Base-by-base conservation (phyloP, 192 early-diverging fungal species). In the Coemansia sp. region DNA sequence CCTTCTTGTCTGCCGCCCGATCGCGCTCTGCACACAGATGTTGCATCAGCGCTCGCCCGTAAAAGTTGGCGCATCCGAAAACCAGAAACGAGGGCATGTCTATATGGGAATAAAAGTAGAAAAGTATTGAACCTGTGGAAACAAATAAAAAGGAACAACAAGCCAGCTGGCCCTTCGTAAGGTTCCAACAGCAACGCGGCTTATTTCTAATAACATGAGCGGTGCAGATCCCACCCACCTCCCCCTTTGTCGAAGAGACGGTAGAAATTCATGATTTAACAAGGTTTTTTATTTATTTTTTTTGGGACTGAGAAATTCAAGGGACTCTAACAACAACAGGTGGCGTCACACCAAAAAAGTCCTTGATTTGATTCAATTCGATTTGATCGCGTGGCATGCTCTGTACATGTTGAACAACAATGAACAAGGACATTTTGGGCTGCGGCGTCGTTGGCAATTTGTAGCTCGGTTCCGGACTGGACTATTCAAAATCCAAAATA, bases 61-160 rank as follows among this genome's bases (percentile, higher is more conserved):
- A 81, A 68, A 81, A 81, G 64, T 81, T 81, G 26, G 78, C 67
- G 21, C 67, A 57, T 11, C 78, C 78, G 20, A 75, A 46, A 0
- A 81, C 61, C 20, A 81, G 63, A 39, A 69, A 68, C 45, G 78
- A 59, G 2, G 78, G 78, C 78, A 81, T 81, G 44, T 46, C 44
- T 46, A 18, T 46, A 18, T 46, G 15, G 7, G 44, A 18, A 46
- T 46, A 18, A 41, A 14, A 39, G 10, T 12, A 41, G 39, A 41
- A 41, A 1, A 14, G 1, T 8, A 14, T 41, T 41, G 12, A 12
- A 41, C 9, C 39, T n/a, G 12, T 14, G 16, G 1, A 16, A 46
- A 46, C 44, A 46, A 46, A 18, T 1, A 46, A 46, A 46, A 18
- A 46, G 30, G 3, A 30, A 30, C 30, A 30, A 3, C 1, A 30